Percentiles rank a stretch among this genome's conserved stretches.
phyloP scores from a whole-genome alignment of 495 filamentous ascomycete genomes.

The Aspergillus homomorphus region DNA sequence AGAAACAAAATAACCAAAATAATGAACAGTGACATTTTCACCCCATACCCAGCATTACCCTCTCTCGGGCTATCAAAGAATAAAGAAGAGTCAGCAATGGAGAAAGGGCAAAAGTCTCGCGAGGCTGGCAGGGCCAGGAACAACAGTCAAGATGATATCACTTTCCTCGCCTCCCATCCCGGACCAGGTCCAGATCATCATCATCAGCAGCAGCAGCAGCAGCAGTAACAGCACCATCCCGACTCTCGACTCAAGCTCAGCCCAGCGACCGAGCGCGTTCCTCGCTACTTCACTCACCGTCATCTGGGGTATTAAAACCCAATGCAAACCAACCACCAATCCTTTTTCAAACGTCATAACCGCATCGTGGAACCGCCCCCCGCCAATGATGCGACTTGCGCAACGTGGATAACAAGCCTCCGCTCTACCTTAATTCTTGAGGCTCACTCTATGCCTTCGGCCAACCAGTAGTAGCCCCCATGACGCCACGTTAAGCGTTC shows the following conservation, averaged over 20 bases:
- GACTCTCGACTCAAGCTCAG: neutral
- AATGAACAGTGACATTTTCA: too few relatives aligned
- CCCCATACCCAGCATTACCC: too few relatives aligned
- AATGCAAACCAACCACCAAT: neutral
- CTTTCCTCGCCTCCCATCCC: too few relatives aligned
- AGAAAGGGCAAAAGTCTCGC: neutral
- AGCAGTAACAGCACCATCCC: neutral
- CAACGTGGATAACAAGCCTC: neutral
- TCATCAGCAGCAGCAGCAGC: neutral
- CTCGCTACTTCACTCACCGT: neutral
- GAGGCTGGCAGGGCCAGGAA: neutral
- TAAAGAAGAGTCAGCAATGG: neutral
- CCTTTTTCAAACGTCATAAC: neutral
- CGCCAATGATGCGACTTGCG: neutral
- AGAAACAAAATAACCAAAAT: too few relatives aligned
- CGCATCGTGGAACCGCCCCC: neutral
- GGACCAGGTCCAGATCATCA: neutral
- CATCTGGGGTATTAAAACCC: too few relatives aligned
- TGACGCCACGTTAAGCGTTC: neutral
- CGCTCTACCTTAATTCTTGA: neutral
- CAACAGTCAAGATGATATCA: neutral
- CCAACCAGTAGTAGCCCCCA: neutral
- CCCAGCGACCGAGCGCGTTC: neutral
- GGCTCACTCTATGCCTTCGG: too few relatives aligned
- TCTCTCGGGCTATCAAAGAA: too few relatives aligned